phyloP scores from a whole-genome alignment of 257 asterid genomes.

The Pogostemon cablin region DNA sequence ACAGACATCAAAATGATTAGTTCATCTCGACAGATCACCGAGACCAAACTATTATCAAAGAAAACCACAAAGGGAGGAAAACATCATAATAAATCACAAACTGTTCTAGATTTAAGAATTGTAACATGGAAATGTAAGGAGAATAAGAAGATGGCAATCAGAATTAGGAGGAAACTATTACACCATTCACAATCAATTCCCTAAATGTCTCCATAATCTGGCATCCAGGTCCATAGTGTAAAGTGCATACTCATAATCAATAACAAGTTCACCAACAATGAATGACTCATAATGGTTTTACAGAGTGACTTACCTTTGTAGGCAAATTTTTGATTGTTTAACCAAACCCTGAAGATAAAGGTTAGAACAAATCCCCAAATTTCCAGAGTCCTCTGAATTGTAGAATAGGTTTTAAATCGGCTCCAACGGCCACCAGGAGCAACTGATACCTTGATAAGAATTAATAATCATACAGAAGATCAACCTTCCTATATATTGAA shows the following conservation, averaged over 20 bases:
- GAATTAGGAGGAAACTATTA: too few relatives aligned
- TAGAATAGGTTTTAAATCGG: slow-evolving; percentile 90
- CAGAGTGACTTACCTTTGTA: slow-evolving; percentile 68
- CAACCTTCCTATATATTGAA: neutral
- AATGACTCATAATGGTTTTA: slow-evolving; percentile 1
- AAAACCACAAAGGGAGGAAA: neutral
- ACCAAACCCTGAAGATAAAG: slow-evolving; percentile 81
- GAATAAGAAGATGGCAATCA: too few relatives aligned
- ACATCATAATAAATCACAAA: neutral
- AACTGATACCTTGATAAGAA: slow-evolving; percentile 75
- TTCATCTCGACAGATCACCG: neutral
- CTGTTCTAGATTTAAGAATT: neutral
- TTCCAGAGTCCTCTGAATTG: slow-evolving; percentile 92
- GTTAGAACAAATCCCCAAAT: slow-evolving; percentile 95
- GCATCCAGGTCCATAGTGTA: too few relatives aligned
- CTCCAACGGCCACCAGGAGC: slow-evolving; percentile 98
- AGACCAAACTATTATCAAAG: neutral
- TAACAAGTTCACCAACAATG: slow-evolving; percentile 2
- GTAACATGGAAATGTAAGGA: neutral
- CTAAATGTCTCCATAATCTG: too few relatives aligned
- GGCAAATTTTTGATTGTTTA: slow-evolving; percentile 80
- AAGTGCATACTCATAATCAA: too few relatives aligned
- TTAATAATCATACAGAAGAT: slow-evolving; percentile 12
- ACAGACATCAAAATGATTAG: neutral
- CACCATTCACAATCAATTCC: too few relatives aligned